Conservation (phyloP, 345 rosid species). For the Hirschfeldia incana region DNA sequence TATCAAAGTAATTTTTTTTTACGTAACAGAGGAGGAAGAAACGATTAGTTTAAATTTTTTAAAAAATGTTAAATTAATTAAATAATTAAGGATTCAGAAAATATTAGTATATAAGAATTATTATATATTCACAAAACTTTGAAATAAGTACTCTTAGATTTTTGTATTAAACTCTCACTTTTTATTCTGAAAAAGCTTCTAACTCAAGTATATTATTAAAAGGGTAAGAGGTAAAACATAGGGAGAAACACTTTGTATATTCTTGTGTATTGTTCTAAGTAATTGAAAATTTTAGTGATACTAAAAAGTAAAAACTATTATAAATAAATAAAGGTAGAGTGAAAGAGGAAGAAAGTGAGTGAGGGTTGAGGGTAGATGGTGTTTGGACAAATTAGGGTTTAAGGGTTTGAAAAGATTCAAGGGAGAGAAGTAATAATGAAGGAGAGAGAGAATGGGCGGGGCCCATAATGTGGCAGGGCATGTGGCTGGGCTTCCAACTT, state of each 20-base stretch:
- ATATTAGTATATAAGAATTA: too few relatives aligned
- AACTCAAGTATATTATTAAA: neutral
- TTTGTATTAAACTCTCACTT: slow-evolving; percentile 4
- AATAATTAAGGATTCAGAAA: too few relatives aligned
- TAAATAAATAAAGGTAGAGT: neutral
- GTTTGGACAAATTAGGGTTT: slow-evolving; percentile 40
- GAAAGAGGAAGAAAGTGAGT: slow-evolving; percentile 28
- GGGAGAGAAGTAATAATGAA: slow-evolving; percentile 48
- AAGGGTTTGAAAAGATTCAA: slow-evolving; percentile 19
- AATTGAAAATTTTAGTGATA: neutral
- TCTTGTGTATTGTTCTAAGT: neutral
- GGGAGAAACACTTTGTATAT: neutral
- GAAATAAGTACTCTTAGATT: neutral
- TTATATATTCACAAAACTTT: too few relatives aligned
- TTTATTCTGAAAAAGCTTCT: neutral
- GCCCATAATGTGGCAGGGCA: slow-evolving; percentile 82
- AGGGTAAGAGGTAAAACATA: neutral
- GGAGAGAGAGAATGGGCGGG: slow-evolving; percentile 43
- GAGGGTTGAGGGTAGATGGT: slow-evolving; percentile 14
- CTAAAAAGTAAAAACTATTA: neutral
- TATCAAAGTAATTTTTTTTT: too few relatives aligned
- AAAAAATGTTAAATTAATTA: too few relatives aligned
- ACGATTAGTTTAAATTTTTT: too few relatives aligned
- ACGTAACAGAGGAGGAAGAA: too few relatives aligned
- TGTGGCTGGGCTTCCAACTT: slow-evolving; percentile 91